Percentiles rank a stretch among this genome's conserved stretches.
These are phyloP conservation scores for Magnolia sinica DNA, from an alignment of 164 flowering plant species.

Conservation along the genomic window DNA sequence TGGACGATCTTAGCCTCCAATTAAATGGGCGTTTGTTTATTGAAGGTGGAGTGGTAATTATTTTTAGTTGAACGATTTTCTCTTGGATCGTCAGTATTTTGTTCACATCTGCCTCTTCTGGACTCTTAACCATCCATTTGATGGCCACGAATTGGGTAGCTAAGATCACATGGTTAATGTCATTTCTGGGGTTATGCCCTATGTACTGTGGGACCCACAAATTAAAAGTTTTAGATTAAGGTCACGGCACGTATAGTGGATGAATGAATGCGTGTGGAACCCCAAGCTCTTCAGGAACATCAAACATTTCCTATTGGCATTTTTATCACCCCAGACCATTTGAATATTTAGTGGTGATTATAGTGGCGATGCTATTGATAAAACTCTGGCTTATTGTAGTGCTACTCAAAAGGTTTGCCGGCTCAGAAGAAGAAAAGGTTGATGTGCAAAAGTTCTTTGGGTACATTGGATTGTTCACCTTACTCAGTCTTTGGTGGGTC, in stretches of 20 bases:
- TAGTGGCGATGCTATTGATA: not conserved
- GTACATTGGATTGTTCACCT: constrained; percentile 53
- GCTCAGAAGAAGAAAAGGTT: constrained; percentile 51
- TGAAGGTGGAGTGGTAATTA: too few species aligned
- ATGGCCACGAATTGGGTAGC: not conserved
- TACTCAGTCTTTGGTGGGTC: constrained; percentile 71
- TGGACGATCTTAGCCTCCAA: not conserved
- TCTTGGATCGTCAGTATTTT: too few species aligned
- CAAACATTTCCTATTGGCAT: not conserved
- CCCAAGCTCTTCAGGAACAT: not conserved
- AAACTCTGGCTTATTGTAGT: constrained; percentile 30
- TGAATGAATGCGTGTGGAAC: not conserved
- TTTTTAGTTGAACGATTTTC: too few species aligned
- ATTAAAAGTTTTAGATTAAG: not conserved
- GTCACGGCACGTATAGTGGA: too few species aligned
- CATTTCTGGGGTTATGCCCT: not conserved
- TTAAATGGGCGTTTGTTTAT: too few species aligned
- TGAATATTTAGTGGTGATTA: too few species aligned
- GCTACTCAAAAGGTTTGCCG: constrained; percentile 50
- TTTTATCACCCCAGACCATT: too few species aligned
- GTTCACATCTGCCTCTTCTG: not conserved
- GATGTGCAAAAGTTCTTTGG: constrained; percentile 65
- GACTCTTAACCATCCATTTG: not conserved
- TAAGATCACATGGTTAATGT: not conserved
- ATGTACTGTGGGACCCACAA: not conserved